Base-by-base conservation (phyloP, 805 yeast genomes). In the Cyberlindnera nakhonratchasimensis region DNA sequence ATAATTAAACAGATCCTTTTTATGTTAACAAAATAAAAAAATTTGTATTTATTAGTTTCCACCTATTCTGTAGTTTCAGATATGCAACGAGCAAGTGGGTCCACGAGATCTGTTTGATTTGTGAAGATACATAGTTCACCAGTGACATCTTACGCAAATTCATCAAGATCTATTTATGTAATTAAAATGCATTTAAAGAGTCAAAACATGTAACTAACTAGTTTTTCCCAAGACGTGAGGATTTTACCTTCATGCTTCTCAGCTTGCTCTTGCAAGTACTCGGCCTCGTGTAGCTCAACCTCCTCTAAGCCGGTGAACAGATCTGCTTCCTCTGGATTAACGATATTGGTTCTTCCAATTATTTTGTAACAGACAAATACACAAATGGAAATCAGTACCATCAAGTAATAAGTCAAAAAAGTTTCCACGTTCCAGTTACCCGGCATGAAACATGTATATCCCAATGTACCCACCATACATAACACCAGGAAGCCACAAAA, bases 341-440 rank as follows among this genome's bases (percentile, higher is more conserved):
- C 67, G 51, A 70, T 61, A 40, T 66, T 68, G 18, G 80, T 72
- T 45, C 70, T 71, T 41, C 63, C 65, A 43, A 66, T 40, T 5
- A 77, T 34, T 52, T 80, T 80, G 70, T 82, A 77, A 29, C 59
- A 63, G 9, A 74, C 12, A 44, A 63, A 79, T 10, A 76, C 62
- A 4, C 52, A 68, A 23, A 78, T 57, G 41, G 71, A 72, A 33
- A 79, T 53, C 40, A 85, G 81, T 8, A 84, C 69, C 88, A 85
- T 84, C 51, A 86, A 68, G 57, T 86, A 86, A 54, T 74, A 75
- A 58, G 79, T 83, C 53, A 85, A 68, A 63, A 86, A 86, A 16
- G 71, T 66, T 46, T 77, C 70, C 16, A 72, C 71, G n/a, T 69
- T 59, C 88, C 91, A 86, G 38, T 63, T 53, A n/a, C 83, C 86